Percentiles rank a stretch among this genome's conserved stretches.
These are phyloP conservation scores for Clitocybe nebularis DNA, from an alignment of 1,284 basidiomycete species.

Conservation along the genomic window DNA sequence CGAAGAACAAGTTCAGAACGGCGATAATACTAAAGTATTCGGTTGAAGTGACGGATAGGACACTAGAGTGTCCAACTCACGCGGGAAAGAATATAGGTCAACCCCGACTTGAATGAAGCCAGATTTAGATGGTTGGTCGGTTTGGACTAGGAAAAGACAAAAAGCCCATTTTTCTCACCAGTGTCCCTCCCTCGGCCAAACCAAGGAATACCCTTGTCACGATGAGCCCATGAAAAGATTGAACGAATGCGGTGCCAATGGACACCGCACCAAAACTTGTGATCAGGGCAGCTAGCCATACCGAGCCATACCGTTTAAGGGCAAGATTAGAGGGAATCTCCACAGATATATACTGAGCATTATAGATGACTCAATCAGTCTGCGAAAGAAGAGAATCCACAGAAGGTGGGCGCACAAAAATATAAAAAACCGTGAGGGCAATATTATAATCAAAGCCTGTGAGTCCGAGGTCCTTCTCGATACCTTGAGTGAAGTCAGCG, in stretches of 20 bases:
- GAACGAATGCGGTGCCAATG: constrained; percentile 42
- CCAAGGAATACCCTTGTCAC: constrained; percentile 43
- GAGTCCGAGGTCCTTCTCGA: constrained; percentile 43
- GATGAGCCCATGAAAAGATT: constrained; percentile 37
- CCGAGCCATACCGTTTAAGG: constrained; percentile 38
- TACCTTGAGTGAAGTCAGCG: constrained; percentile 28
- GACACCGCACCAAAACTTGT: constrained; percentile 36
- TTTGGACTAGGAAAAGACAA: neutral
- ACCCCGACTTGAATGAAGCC: constrained; percentile 29
- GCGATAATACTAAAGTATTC: no score
- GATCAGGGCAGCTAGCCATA: constrained; percentile 36
- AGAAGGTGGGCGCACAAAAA: constrained; percentile 27
- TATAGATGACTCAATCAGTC: constrained; percentile 1
- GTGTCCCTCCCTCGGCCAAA: constrained; percentile 44
- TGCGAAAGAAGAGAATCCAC: neutral
- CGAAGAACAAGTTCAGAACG: constrained; percentile 39
- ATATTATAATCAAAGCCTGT: constrained; percentile 40
- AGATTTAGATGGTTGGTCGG: neutral
- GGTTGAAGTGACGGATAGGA: neutral
- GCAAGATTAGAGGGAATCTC: constrained; percentile 43
- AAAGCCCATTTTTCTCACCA: no score
- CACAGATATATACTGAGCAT: constrained; percentile 31
- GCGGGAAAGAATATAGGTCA: constrained; percentile 37
- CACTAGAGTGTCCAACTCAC: constrained; percentile 22
- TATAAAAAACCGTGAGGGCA: constrained; percentile 36